phyloP scores from a whole-genome alignment of 768 basidiomycete genomes.

The Cystoderma amianthinum region DNA sequence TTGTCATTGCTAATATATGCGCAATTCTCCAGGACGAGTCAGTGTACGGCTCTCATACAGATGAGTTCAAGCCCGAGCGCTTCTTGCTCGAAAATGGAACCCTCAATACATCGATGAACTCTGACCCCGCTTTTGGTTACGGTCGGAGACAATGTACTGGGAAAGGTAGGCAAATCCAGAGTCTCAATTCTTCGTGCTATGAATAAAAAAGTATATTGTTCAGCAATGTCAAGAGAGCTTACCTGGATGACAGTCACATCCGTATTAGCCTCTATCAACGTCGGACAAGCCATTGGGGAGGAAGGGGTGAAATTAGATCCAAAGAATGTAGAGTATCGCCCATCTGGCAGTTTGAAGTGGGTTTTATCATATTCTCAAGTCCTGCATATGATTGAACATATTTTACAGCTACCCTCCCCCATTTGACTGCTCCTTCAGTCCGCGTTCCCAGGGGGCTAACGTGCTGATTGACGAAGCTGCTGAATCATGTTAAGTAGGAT shows the following conservation, averaged over 20 bases:
- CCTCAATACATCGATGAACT: not conserved
- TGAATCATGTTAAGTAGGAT: not conserved
- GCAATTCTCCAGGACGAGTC: not conserved
- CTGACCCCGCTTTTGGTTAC: not conserved
- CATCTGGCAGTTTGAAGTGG: not conserved
- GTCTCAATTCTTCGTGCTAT: not conserved
- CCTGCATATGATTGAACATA: not conserved
- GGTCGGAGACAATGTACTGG: not conserved
- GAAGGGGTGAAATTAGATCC: not conserved
- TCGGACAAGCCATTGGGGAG: not conserved
- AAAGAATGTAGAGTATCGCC: not conserved
- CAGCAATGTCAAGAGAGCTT: not conserved
- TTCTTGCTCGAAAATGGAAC: not conserved
- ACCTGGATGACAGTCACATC: not conserved
- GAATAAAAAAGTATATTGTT: no score
- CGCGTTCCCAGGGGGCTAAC: not conserved
- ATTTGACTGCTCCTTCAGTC: not conserved
- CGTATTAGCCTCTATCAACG: not conserved
- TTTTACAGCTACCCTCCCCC: not conserved
- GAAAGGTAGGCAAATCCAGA: not conserved
- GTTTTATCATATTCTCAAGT: not conserved
- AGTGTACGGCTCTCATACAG: not conserved
- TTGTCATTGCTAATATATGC: not conserved
- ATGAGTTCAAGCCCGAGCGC: not conserved
- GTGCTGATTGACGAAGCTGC: not conserved